Evolutionary conservation across 805 yeast genomes (phyloP).

Genomic region (Saccharomycodes ludwigii): DNA sequence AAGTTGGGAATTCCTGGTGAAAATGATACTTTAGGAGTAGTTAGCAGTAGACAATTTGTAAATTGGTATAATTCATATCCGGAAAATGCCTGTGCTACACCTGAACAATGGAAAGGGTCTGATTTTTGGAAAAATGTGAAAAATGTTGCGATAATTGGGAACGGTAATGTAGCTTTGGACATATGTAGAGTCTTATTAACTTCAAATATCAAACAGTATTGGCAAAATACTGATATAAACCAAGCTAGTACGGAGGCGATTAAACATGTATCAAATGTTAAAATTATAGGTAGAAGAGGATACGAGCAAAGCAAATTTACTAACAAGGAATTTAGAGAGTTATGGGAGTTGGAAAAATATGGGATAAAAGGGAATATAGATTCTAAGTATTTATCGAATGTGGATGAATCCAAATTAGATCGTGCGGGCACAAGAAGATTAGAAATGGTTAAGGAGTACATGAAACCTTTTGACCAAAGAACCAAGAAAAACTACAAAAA

Average conservation of each 20-base stretch:
- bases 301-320: conserved; percentile 78
- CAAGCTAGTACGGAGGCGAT: conserved; percentile 45
- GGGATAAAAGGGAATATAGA: conserved; percentile 40
- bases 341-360: conserved; percentile 44
- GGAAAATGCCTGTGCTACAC: conserved; percentile 18
- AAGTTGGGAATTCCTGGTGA: conserved; percentile 47
- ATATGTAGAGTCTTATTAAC: conserved; percentile 69
- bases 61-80: conserved; percentile 97
- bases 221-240: conserved; percentile 66
- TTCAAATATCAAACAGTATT: conserved; percentile 31
- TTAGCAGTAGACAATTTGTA: conserved; percentile 76
- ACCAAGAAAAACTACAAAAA: conserved; percentile 18
- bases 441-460: conserved; percentile 46
- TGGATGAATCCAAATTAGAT: conserved; percentile 23
- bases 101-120: conserved; percentile 21
- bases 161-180: conserved; percentile 93
- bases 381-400: conserved; percentile 20
- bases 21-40: conserved; percentile 44
- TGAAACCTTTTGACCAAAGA: conserved; percentile 23
- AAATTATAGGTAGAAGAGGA: conserved; percentile 79
- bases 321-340: conserved; percentile 81
- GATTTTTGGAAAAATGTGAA: conserved; percentile 47
- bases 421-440: conserved; percentile 55
- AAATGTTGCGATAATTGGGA: conserved; percentile 77
- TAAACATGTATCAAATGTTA: conserved; percentile 43